Evolutionary conservation across 2,329 filamentous ascomycete genomes (phyloP), one percentile per base, ranked within the genome.

Genomic region (Talaromyces sp.): DNA sequence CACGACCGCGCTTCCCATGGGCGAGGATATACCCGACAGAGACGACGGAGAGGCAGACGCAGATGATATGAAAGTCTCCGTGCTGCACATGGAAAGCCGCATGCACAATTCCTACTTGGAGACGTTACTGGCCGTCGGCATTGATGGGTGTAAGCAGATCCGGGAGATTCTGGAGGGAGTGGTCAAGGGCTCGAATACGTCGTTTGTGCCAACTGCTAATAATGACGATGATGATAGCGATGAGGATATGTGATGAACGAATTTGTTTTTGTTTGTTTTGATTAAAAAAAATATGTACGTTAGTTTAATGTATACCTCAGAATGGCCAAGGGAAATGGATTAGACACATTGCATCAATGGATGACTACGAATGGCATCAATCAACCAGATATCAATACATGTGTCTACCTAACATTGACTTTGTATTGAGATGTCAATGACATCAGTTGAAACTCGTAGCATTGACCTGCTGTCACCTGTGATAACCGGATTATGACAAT

Each of bases 61-160:
- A 13, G 73, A 73, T 55, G 72, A 75, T 25, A 76, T 73, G 71
- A 88, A 87, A 68, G 88, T 98, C 2, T 87, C 85, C 2, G 89
- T 93, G 7, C 77, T 96, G 65, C 84, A 93, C 13, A 90, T 96
- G 82, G 95, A 98, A 81, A 95, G 88, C 59, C 86, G 91, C 55
- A 88, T 96, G n/a, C 90, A 96, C 75, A 85, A 90, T 65, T 75
- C 75, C 17, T 84, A 92, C 61, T 73, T 98, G 63, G 93, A 99
- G 78, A 90, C 90, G 1, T 96, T 99, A 93, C 79, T 99, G 68
- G 92, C 91, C 0, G 92, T 96, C 1, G 93, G 90, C 0, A 87
- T 97, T 55, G 93, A 97, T 73, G 95, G 93, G 5, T 98, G 93
- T 75, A 92, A 89, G 76, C 89, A 93, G 72, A 87, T 98, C 44